Base-by-base conservation (phyloP, 768 basidiomycete genomes). In the Pleurotus giganteus region DNA sequence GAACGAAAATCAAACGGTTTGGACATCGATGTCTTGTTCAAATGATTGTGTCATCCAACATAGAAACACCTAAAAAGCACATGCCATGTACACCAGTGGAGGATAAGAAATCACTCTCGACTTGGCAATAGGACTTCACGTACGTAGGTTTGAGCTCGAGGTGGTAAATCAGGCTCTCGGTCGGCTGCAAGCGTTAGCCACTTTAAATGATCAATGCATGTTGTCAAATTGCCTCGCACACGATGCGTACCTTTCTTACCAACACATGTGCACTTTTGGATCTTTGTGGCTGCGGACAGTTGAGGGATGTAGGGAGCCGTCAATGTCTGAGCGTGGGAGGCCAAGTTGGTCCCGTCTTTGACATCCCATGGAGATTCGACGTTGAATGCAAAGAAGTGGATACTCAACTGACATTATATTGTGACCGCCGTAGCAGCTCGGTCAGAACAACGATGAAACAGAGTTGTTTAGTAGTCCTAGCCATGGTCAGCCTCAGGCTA, bases 301-400 rank as follows among this genome's bases (percentile, higher is more conserved):
- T 28, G 32, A 36, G 24, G 24, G n/a, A n/a, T 19, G 32, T 23
- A 21, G 2, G 19, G 43, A 9, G 6, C 43, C 8, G 21, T 13
- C 43, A 45, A 24, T 17, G 43, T 21, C 24, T 45, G 43, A 13
- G 17, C 13, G 19, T 5, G 15, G 17, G 23, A 17, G n/a, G n/a
- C n/a, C n/a, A n/a, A n/a, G n/a, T n/a, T n/a, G n/a, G n/a, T n/a
- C n/a, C n/a, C n/a, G n/a, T n/a, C n/a, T n/a, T n/a, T n/a, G n/a
- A n/a, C n/a, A n/a, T 32, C 49, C 34, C 49, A 50, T 50, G 49
- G 49, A 50, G 34, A n/a, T n/a, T n/a, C n/a, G n/a, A n/a, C n/a
- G n/a, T n/a, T n/a, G n/a, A 21, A 34, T 8, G 17, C 8, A 36
- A 31, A 32, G 29, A 8, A 17, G 32, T 34, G 34, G 32, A 37